Base-by-base conservation (phyloP, 2,329 filamentous ascomycete genomes). In the Neonectria punicea region DNA sequence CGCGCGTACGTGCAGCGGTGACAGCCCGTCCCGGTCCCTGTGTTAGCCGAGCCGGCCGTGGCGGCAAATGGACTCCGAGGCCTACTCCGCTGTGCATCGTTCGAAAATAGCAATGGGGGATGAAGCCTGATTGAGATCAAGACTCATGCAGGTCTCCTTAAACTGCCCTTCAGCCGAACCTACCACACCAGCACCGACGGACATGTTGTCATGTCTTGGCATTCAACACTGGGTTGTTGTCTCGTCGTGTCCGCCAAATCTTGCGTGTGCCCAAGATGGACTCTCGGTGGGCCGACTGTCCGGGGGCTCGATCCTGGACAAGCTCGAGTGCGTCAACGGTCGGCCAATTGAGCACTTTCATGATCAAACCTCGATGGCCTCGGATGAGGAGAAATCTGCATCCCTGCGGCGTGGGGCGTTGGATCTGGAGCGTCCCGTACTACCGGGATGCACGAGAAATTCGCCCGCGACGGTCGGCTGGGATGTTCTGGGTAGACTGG, bases 401-500 rank as follows among this genome's bases (percentile, higher is more conserved):
- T 59, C 62, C 46, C 62, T 65, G 58, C 36, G 47, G 65, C 58
- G 62, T 65, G 68, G 69, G 61, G 55, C 60, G 61, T 69, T 66
- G 66, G 70, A 67, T 68, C 70, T 73, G 65, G 69, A 60, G 63
- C 57, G 67, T 73, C 68, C 70, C 70, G 67, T 74, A 65, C 65
- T 63, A 65, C 68, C 68, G 72, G 72, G 70, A 73, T 74, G 61
- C 53, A 60, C 56, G 68, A 70, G 65, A 67, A 69, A 65, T 71
- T 64, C 58, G 57, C 55, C 55, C 58, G 61, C 36, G 62, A 60
- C 58, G 62, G 62, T 46, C 55, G 50, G 44, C 59, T 58, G 61
- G 56, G 59, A 72, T 69, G 58, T 49, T 60, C 66, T 66, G 64
- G 63, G 60, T 66, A 64, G 63, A 69, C 60, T 71, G 72, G 70